Evolutionary conservation across 2,329 filamentous ascomycete species (phyloP).

Genomic region (Teratosphaeriaceae sp.): DNA sequence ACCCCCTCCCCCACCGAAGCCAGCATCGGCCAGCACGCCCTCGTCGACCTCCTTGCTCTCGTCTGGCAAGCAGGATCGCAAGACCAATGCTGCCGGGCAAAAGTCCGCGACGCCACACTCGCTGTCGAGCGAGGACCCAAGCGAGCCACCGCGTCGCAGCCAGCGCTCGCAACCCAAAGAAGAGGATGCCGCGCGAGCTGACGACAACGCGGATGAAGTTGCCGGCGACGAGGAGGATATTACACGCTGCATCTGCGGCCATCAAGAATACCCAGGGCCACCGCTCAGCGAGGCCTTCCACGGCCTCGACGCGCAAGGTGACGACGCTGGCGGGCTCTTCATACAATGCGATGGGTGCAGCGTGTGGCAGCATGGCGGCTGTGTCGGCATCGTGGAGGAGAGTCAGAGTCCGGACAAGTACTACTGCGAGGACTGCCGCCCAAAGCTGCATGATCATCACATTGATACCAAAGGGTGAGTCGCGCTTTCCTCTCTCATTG

Average conservation of each 20-base stretch:
- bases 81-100: slow-evolving; percentile 63
- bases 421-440: slow-evolving; percentile 92
- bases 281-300: slow-evolving; percentile 48
- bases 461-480: slow-evolving; percentile 78
- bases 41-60: slow-evolving; percentile 66
- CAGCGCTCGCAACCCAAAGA: slow-evolving; percentile 70
- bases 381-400: slow-evolving; percentile 94
- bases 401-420: slow-evolving; percentile 92
- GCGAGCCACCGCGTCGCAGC: slow-evolving; percentile 68
- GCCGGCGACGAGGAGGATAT: slow-evolving; percentile 76
- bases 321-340: slow-evolving; percentile 90
- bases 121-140: slow-evolving; percentile 60
- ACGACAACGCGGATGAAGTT: slow-evolving; percentile 52
- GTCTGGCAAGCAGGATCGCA: slow-evolving; percentile 68
- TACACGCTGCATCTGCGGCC: slow-evolving; percentile 90
- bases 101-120: slow-evolving; percentile 71
- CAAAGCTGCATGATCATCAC: slow-evolving; percentile 81
- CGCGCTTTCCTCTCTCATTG: slow-evolving; percentile 19
- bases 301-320: slow-evolving; percentile 54
- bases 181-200: slow-evolving; percentile 34
- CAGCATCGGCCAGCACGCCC: slow-evolving; percentile 63
- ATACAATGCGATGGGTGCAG: slow-evolving; percentile 97
- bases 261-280: slow-evolving; percentile 87
- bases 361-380: slow-evolving; percentile 98
- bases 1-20: slow-evolving; percentile 60